Percentiles rank a stretch among this genome's conserved stretches.
phyloP scores from a whole-genome alignment of 2,329 filamentous ascomycete genomes.

The Aspergillus sp. region DNA sequence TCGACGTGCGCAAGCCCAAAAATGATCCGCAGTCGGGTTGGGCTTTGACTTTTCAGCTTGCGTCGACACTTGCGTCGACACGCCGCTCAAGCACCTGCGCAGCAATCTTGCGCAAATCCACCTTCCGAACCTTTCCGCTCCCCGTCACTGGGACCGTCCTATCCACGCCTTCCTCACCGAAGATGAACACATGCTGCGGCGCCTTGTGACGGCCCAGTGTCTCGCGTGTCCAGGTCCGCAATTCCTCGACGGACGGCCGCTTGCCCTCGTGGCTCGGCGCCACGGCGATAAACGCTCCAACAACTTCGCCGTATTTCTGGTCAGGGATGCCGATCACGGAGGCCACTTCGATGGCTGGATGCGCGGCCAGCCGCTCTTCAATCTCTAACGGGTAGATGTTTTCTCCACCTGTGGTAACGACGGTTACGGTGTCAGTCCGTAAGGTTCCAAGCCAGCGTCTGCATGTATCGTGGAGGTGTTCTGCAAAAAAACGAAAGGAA shows the following conservation, averaged over 20 bases:
- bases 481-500: neutral
- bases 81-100: slow-evolving; percentile 42
- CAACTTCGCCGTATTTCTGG: slow-evolving; percentile 71
- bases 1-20: neutral
- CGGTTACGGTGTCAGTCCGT: neutral
- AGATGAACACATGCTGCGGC: slow-evolving; percentile 72
- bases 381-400: slow-evolving; percentile 75
- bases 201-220: slow-evolving; percentile 67
- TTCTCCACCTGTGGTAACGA: slow-evolving; percentile 56
- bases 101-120: slow-evolving; percentile 53
- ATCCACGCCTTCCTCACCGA: slow-evolving; percentile 61
- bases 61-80: neutral
- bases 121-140: slow-evolving; percentile 69
- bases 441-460: neutral
- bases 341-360: slow-evolving; percentile 62
- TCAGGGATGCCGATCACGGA: slow-evolving; percentile 70
- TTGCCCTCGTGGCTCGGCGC: slow-evolving; percentile 24
- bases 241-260: slow-evolving; percentile 52
- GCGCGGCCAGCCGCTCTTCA: slow-evolving; percentile 68
- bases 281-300: slow-evolving; percentile 59
- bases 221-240: slow-evolving; percentile 63
- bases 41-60: neutral
- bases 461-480: neutral
- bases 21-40: neutral
- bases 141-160: slow-evolving; percentile 63